Conservation (phyloP, 441 rosid species). For the Populus hybrid region DNA sequence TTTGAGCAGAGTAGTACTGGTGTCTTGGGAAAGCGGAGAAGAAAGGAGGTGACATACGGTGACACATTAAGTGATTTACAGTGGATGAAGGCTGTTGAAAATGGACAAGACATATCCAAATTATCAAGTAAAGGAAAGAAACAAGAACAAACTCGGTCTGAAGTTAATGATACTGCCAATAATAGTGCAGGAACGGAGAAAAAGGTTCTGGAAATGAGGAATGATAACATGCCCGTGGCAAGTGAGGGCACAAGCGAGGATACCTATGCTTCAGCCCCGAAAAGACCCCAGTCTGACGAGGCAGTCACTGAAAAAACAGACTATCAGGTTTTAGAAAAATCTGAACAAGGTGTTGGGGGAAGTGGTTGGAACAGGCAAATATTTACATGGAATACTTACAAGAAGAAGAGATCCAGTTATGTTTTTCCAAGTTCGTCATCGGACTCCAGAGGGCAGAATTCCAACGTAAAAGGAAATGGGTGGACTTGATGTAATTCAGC, state of each 20-base stretch:
- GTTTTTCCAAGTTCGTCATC: conserved; percentile 60
- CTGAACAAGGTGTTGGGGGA: conserved; percentile 34
- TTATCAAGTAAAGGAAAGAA: conserved; percentile 46
- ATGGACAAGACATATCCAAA: conserved; percentile 64
- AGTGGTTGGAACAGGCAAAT: conserved; percentile 43
- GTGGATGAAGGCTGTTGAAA: conserved; percentile 94
- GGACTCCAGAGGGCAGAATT: conserved; percentile 73
- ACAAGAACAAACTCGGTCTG: conserved; percentile 34
- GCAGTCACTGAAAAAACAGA: conserved; percentile 32
- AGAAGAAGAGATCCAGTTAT: conserved; percentile 86
- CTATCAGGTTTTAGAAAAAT: conserved; percentile 32
- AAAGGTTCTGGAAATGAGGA: conserved; percentile 25
- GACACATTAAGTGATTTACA: conserved; percentile 82
- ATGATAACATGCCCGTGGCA: conserved; percentile 32
- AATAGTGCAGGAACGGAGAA: conserved; percentile 33
- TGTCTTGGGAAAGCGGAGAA: conserved; percentile 73
- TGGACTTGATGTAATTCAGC: conserved; percentile 24
- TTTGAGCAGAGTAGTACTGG: conserved; percentile 42
- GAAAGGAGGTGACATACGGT: conserved; percentile 77
- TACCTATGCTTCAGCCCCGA: conserved; percentile 43
- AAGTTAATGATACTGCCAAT: conserved; percentile 44
- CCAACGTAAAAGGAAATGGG: conserved; percentile 60
- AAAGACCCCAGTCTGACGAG: conserved; percentile 34
- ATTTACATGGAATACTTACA: conserved; percentile 76
- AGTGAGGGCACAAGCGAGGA: conserved; percentile 77